Evolutionary conservation across 2,329 filamentous ascomycete genomes (phyloP).

Genomic region (Pseudocercospora eumusae): DNA sequence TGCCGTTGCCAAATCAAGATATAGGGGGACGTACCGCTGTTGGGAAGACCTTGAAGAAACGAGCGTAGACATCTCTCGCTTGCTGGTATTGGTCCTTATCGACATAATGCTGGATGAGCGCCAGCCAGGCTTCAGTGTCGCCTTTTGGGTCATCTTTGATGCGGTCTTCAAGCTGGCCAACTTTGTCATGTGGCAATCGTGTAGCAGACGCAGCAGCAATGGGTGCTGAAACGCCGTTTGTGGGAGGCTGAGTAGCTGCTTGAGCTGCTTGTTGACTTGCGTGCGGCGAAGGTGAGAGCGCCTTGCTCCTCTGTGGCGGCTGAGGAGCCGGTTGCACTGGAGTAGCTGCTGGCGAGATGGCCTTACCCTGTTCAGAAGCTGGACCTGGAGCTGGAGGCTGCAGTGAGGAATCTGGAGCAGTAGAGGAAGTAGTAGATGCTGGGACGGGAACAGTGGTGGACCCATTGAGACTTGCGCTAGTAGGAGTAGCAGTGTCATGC

Average conservation of each 20-base stretch:
- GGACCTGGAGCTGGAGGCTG: conserved; percentile 36
- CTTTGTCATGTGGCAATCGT: conserved; percentile 68
- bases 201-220: conserved; percentile 17
- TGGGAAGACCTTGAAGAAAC: conserved; percentile 86
- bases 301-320: conserved; percentile 21
- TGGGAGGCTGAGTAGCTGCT: conserved; percentile 21
- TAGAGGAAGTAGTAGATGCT: conserved; percentile 32
- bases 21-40: conserved; percentile 70
- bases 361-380: conserved; percentile 32
- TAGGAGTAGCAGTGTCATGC: conserved; percentile 39
- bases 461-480: conserved; percentile 40
- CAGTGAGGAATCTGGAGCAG: conserved; percentile 33
- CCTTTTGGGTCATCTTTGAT: conserved; percentile 90
- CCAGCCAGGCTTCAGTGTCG: conserved; percentile 88
- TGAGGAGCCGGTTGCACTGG: conserved; percentile 24
- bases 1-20: background rate
- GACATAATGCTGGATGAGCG: conserved; percentile 80
- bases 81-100: conserved; percentile 80
- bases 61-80: conserved; percentile 75
- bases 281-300: conserved; percentile 23
- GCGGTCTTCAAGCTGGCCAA: conserved; percentile 83
- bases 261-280: conserved; percentile 18
- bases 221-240: conserved; percentile 19
- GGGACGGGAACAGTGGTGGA: conserved; percentile 37
- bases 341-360: conserved; percentile 33